A percentile compares a stretch with the other conserved stretches of the same genome.
These are phyloP conservation scores for Bathelium albidoporum DNA, from an alignment of 495 filamentous ascomycete genomes.

Conservation along the genomic window DNA sequence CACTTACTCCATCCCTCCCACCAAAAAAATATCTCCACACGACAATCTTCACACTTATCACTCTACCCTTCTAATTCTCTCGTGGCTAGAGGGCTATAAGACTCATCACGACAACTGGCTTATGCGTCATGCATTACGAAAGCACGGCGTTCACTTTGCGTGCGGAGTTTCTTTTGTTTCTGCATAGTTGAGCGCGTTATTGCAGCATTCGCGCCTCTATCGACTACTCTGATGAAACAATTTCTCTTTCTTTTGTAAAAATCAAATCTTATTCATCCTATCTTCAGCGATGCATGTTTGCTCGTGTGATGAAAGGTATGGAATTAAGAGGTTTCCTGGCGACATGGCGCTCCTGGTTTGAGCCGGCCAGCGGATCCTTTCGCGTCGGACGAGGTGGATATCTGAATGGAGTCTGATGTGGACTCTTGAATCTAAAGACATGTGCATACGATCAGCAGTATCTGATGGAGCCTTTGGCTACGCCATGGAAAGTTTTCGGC, in stretches of 20 bases:
- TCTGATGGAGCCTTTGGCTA: not conserved
- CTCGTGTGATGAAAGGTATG: not conserved
- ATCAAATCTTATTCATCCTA: not conserved
- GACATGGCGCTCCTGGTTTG: not conserved
- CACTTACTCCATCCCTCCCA: not conserved
- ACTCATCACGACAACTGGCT: not conserved
- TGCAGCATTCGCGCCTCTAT: not conserved
- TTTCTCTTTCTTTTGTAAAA: not conserved
- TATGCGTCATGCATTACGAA: conserved; percentile 1
- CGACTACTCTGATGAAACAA: not conserved
- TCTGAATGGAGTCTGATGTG: not conserved
- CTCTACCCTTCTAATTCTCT: not conserved
- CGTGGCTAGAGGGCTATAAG: not conserved
- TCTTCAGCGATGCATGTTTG: not conserved
- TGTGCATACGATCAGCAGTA: not conserved
- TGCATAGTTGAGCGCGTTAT: not conserved
- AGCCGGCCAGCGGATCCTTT: not conserved
- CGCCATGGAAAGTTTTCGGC: not conserved
- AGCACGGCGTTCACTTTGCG: not conserved
- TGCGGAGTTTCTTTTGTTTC: conserved; percentile 1
- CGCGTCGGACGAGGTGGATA: not conserved
- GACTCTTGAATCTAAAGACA: not conserved
- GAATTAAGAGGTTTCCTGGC: not conserved
- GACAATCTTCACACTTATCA: not conserved
- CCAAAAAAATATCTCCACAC: not conserved